Conservation (phyloP, 225 moss, liverwort and hornwort species). For the Marchantia polymorpha region DNA sequence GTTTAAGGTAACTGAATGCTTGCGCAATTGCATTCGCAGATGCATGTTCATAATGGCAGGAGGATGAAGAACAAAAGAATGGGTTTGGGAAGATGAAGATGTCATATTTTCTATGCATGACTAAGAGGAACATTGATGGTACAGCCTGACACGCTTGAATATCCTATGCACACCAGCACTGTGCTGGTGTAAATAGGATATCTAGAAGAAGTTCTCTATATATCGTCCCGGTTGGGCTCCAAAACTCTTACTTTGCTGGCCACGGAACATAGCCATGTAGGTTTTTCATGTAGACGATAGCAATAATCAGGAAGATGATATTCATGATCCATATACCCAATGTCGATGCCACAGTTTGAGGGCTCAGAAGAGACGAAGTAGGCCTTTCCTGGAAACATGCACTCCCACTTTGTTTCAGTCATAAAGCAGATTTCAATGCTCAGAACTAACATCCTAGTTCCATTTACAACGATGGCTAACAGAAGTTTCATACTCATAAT, state of each 20-base stretch:
- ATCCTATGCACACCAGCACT: not conserved
- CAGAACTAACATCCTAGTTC: not conserved
- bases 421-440: not conserved
- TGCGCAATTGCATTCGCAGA: too few relatives aligned
- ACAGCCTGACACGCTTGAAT: not conserved
- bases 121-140: not conserved
- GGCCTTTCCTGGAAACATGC: conserved; percentile 43
- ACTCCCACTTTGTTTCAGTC: not conserved
- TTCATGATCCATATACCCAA: conserved; percentile 60
- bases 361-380: conserved; percentile 50
- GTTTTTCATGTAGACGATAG: conserved; percentile 45
- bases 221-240: not conserved
- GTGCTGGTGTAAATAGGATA: too few relatives aligned
- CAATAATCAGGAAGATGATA: conserved; percentile 33
- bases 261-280: conserved; percentile 51
- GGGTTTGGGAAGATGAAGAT: not conserved
- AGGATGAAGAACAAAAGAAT: not conserved
- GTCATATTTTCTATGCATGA: not conserved
- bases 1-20: too few relatives aligned
- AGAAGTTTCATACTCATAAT: not conserved
- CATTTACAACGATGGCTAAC: not conserved
- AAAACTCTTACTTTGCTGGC: conserved; percentile 46
- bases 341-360: conserved; percentile 47
- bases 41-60: too few relatives aligned
- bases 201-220: not conserved